Base-by-base conservation (phyloP, 345 rosid species). In the Gossypium herbaceum region DNA sequence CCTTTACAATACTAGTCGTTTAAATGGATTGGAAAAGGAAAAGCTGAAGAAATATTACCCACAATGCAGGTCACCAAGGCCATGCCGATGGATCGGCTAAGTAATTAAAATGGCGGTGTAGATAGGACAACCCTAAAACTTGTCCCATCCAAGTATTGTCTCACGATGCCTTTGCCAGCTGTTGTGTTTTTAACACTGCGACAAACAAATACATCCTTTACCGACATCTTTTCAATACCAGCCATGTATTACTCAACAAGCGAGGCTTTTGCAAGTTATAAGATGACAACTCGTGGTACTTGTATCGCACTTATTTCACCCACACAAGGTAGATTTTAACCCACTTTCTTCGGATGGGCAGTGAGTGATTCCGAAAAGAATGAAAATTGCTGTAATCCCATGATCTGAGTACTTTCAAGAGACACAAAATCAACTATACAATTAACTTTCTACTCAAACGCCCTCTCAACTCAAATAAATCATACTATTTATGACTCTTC, bases 191-290 rank as follows among this genome's bases (percentile, higher is more conserved):
- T 12, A 22, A 63, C 48, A 63, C 24, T 59, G n/a, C 64, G 39
- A 59, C 64, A 59, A 59, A 22, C 4, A 55, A 47, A 47, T 7
- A 17, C 68, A 63, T 63, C 48, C 3, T 63, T 17, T 62, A 62
- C 67, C 67, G 67, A 62, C 67, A 62, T 62, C 47, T 62, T 62
- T 62, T 63, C n/a, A 60, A 60, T 60, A 8, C 19, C 22, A 54
- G 7, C 16, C 4, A 11, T 50, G 2, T 3, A 13, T 50, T 50
- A 2, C 50, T 45, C 12, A 11, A 45, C 50, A 45, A 45, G 12
- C 50, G 50, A 45, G 50, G 12, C 10, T 3, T 50, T 50, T 50
- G 54, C 54, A 3, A 50, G 54, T 50, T 50, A 5, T 5, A 50
- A 50, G 54, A 50, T 50, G 54, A 50, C 16, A 50, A 13, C 54